phyloP scores from a whole-genome alignment of 106 monocot genomes.

The Platanthera guangdongensis region DNA sequence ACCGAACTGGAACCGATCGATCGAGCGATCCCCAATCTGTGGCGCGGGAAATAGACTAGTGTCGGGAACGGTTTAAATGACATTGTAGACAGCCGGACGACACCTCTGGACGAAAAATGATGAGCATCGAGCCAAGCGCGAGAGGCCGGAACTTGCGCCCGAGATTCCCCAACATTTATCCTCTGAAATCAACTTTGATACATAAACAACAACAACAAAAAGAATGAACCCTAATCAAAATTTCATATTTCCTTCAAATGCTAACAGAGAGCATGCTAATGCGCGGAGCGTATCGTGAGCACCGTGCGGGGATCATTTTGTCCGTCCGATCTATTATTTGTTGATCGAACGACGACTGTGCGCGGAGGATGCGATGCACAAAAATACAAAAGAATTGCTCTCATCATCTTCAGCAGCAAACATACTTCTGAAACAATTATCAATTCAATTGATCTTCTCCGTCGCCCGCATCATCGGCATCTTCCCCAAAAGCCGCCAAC shows the following conservation, averaged over 20 bases:
- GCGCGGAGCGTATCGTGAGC: too few relatives aligned
- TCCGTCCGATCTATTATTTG: too few relatives aligned
- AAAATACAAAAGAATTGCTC: too few relatives aligned
- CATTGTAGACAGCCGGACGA: not conserved
- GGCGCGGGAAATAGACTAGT: constrained; percentile 1
- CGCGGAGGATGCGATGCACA: too few relatives aligned
- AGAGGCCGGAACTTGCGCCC: not conserved
- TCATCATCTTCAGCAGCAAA: too few relatives aligned
- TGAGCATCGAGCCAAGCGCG: not conserved
- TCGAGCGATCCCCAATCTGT: not conserved
- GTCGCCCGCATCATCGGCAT: not conserved
- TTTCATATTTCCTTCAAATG: too few relatives aligned
- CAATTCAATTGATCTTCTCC: not conserved
- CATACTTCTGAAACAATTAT: not conserved
- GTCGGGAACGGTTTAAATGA: not conserved
- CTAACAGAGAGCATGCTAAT: too few relatives aligned
- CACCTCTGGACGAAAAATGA: not conserved
- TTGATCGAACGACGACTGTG: too few relatives aligned
- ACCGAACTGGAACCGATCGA: constrained; percentile 3
- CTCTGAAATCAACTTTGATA: too few relatives aligned
- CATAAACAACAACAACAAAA: too few relatives aligned
- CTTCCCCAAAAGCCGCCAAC: not conserved
- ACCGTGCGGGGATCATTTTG: too few relatives aligned
- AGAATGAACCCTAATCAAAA: too few relatives aligned
- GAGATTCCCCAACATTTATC: not conserved